A percentile compares a stretch with the other conserved stretches of the same genome.
These are phyloP conservation scores for Cercospora sp. DNA, from an alignment of 2,329 filamentous ascomycete genomes.

Conservation along the genomic window DNA sequence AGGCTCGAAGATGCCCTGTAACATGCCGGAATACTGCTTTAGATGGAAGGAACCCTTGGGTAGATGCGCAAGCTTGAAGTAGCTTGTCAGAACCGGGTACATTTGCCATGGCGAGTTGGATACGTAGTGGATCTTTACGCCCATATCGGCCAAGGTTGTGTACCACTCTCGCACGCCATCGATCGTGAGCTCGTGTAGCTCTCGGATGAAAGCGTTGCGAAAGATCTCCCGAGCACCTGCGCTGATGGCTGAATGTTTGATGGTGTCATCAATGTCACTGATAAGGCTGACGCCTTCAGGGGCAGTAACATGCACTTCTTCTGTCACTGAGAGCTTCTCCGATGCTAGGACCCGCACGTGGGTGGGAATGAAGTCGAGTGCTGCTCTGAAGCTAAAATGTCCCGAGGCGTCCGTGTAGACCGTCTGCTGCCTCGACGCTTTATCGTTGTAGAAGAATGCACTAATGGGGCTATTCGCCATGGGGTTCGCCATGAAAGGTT, in stretches of 20 bases:
- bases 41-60: constrained; percentile 89
- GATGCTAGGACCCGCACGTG: constrained; percentile 84
- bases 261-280: constrained; percentile 95
- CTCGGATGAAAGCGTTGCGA: constrained; percentile 89
- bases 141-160: constrained; percentile 69
- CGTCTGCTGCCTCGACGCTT: constrained; percentile 77
- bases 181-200: constrained; percentile 76
- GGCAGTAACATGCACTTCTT: constrained; percentile 75
- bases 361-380: constrained; percentile 86
- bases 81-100: constrained; percentile 83
- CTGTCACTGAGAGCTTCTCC: constrained; percentile 78
- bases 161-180: constrained; percentile 93
- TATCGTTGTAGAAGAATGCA: constrained; percentile 91
- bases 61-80: constrained; percentile 76
- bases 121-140: constrained; percentile 91
- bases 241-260: constrained; percentile 91
- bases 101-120: constrained; percentile 99
- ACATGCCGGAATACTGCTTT: constrained; percentile 95
- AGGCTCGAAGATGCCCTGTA: constrained; percentile 97
- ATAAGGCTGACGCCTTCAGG: constrained; percentile 84
- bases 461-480: constrained; percentile 77
- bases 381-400: constrained; percentile 78
- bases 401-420: constrained; percentile 84
- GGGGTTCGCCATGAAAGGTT: constrained; percentile 86
- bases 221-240: constrained; percentile 91